Evolutionary conservation across 768 basidiomycete species (phyloP).

Genomic region (Multifurca ochricompacta): DNA sequence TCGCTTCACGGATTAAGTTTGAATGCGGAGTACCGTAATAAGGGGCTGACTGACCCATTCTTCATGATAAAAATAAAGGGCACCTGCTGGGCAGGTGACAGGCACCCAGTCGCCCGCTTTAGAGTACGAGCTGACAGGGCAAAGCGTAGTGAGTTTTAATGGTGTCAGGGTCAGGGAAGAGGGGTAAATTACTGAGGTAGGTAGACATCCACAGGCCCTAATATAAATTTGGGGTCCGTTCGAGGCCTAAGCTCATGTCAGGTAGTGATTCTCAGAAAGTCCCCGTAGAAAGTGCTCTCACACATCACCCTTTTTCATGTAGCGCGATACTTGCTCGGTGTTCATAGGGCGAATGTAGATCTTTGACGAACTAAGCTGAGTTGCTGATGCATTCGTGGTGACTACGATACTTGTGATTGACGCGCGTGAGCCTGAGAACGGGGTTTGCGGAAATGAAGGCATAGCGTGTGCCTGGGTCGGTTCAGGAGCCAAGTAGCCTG

Average conservation of each 20-base stretch:
- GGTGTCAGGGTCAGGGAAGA: neutral
- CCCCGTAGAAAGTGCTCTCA: neutral
- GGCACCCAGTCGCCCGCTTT: neutral
- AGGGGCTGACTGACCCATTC: neutral
- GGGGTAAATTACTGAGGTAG: slow-evolving; percentile 2
- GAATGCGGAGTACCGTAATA: neutral
- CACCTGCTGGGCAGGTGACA: neutral
- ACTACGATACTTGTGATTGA: neutral
- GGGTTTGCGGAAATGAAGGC: neutral
- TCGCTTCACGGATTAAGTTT: neutral
- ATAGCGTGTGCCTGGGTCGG: neutral
- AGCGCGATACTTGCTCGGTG: slow-evolving; percentile 8
- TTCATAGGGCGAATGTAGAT: neutral
- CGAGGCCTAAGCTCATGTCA: neutral
- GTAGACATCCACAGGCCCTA: neutral
- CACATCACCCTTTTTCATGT: slow-evolving; percentile 7
- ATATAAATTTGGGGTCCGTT: neutral
- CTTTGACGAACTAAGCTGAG: neutral
- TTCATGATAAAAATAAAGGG: slow-evolving; percentile 10
- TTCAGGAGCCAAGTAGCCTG: neutral
- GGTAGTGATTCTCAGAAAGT: neutral
- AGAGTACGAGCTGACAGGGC: neutral
- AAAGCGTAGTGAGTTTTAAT: neutral
- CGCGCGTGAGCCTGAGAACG: neutral
- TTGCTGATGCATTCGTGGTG: neutral